Percentiles rank a stretch among this genome's conserved stretches.
phyloP scores from a whole-genome alignment of 1,284 basidiomycete genomes.

The Heterobasidion annosum region DNA sequence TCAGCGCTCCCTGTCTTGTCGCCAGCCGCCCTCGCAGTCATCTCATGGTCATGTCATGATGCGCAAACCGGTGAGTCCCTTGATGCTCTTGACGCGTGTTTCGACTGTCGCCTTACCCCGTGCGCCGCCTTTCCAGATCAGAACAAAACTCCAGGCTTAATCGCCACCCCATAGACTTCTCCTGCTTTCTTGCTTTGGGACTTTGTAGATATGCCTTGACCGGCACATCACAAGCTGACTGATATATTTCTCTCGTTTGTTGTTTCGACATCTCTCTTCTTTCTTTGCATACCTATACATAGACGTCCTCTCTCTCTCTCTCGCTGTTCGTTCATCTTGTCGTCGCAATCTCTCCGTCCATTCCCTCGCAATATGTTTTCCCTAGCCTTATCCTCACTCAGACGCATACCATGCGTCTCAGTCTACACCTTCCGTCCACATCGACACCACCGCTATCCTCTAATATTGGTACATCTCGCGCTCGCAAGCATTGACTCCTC shows the following conservation, averaged over 20 bases:
- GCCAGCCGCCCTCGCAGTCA: conserved; percentile 15
- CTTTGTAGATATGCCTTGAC: conserved; percentile 6
- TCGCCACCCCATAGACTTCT: neutral
- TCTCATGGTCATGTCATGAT: conserved; percentile 23
- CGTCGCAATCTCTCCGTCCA: conserved; percentile 7
- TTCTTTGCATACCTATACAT: conserved; percentile 1
- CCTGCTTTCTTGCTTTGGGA: conserved; percentile 6
- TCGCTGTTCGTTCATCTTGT: conserved; percentile 9
- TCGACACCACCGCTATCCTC: no score
- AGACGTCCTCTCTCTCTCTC: neutral
- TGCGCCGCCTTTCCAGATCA: conserved; percentile 6
- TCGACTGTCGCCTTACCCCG: neutral
- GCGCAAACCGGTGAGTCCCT: conserved; percentile 23
- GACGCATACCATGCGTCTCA: no score
- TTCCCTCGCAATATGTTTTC: no score
- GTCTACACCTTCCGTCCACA: no score
- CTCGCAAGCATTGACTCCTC: no score
- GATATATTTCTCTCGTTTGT: conserved; percentile 1
- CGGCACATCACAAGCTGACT: conserved; percentile 9
- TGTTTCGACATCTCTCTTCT: conserved; percentile 7
- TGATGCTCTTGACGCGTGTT: conserved; percentile 1
- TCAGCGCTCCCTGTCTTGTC: conserved; percentile 8
- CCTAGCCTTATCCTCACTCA: no score
- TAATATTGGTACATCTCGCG: no score
- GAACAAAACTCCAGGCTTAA: conserved; percentile 12